Evolutionary conservation across 257 asterid species (phyloP).

Genomic region (Ajuga chamaepitys): DNA sequence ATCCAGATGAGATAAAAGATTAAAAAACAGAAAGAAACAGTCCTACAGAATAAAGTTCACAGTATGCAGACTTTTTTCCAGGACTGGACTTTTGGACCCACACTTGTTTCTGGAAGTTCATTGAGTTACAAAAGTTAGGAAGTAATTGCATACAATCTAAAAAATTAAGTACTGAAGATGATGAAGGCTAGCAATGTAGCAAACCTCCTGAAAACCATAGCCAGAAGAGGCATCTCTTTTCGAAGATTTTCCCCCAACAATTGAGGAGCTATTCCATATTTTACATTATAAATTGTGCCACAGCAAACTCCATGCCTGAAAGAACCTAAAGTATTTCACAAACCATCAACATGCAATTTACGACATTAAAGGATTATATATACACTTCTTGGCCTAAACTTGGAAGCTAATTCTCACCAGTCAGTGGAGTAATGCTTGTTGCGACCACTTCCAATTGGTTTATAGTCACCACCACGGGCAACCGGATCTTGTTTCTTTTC

Average conservation of each 20-base stretch:
- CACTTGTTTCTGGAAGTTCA: conserved; percentile 71
- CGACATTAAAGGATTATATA: too few relatives aligned
- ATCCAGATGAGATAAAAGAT: too few relatives aligned
- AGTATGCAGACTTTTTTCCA: too few relatives aligned
- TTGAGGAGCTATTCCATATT: conserved; percentile 49
- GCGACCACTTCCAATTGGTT: conserved; percentile 45
- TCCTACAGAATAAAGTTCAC: too few relatives aligned
- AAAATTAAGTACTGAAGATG: not conserved
- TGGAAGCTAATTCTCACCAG: conserved; percentile 43
- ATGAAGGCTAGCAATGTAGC: conserved; percentile 16
- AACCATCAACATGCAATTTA: too few relatives aligned
- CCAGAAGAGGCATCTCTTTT: conserved; percentile 65
- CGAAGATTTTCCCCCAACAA: conserved; percentile 50
- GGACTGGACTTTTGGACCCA: too few relatives aligned
- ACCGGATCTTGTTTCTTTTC: conserved; percentile 40
- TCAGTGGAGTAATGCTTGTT: conserved; percentile 47
- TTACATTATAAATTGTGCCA: conserved; percentile 41
- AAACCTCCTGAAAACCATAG: conserved; percentile 61
- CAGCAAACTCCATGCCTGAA: conserved; percentile 68
- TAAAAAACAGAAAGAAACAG: too few relatives aligned
- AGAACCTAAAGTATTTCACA: too few relatives aligned
- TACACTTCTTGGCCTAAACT: too few relatives aligned
- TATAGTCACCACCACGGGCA: conserved; percentile 48
- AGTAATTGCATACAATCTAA: not conserved
- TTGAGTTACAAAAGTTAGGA: not conserved